Evolutionary conservation across 176 grass and related monocot genomes (phyloP), one percentile per base, ranked within the genome.

Genomic region (Bolboschoenus planiculmis): DNA sequence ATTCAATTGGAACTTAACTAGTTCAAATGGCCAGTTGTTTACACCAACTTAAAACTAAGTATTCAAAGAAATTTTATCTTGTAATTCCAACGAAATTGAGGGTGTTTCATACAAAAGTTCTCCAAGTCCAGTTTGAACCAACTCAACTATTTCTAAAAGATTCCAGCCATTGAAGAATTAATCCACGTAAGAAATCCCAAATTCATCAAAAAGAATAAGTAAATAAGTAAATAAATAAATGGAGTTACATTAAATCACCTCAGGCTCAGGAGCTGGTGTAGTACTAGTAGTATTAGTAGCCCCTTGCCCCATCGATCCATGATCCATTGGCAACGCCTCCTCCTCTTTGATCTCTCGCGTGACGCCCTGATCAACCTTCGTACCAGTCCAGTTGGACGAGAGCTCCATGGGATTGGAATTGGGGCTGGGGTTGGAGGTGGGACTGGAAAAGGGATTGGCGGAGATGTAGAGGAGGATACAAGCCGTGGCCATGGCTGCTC

Each of bases 401-500:
- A 82, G 42, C 40, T 61, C 35, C 39, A 63, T 35, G 10, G 56
- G 37, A 5, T 82, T 82, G 0, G 39, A 23, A 13, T 82, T 59
- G 0, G 56, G 58, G 14, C 27, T 51, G 7, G 18, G 31, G 65
- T 40, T 21, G 0, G 33, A 40, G 21, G 23, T 82, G 5, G 39
- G 5, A 39, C 27, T 66, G 18, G 72, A 48, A 0, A 47, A 72
- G 8, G 92, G 89, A 58, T 81, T 87, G 4, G 92, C 90, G 5
- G 90, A 90, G 85, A 92, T 75, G 92, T 90, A 90, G 86, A 92
- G 86, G 84, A 95, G 88, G 23, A 90, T 80, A 81, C 85, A 95
- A 83, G 89, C 92, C 82, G 90, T 90, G 81, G 86, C 90, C 90
- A 87, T 83, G 92, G 90, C 90, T 74, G 92, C 92, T 66, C 92